A percentile compares a stretch with the other conserved stretches of the same genome.
These are phyloP conservation scores for Paspalum vaginatum DNA, from an alignment of 176 grass and related monocot species.

Conservation along the genomic window DNA sequence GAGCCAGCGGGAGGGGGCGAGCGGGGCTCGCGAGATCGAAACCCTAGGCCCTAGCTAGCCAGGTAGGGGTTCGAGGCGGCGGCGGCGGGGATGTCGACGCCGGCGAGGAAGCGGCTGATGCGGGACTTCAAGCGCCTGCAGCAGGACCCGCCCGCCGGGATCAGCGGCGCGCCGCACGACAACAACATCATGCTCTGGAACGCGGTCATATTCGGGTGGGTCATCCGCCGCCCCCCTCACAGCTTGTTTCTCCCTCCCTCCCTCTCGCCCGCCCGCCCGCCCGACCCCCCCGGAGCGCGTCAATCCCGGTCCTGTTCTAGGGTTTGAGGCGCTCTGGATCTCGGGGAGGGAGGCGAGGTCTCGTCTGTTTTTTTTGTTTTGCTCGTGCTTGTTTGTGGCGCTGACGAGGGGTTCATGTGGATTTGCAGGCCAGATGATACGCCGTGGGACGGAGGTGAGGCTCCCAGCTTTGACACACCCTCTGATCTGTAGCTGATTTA, in stretches of 20 bases:
- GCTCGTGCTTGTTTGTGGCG: not conserved
- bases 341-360: constrained; percentile 1
- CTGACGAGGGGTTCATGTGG: constrained; percentile 17
- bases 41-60: constrained; percentile 48
- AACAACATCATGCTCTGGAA: constrained; percentile 99
- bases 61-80: constrained; percentile 1
- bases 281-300: not conserved
- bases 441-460: constrained; percentile 95
- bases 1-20: not conserved
- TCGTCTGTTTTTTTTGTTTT: not conserved
- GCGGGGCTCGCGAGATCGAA: constrained; percentile 10
- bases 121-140: constrained; percentile 98
- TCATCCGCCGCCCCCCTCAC: not conserved
- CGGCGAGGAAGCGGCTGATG: constrained; percentile 98
- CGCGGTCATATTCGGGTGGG: constrained; percentile 95
- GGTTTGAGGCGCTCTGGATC: constrained; percentile 36
- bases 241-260: too few relatives aligned
- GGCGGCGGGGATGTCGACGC: constrained; percentile 78
- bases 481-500: constrained; percentile 29
- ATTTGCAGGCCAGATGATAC: constrained; percentile 92
- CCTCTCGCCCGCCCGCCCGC: not conserved
- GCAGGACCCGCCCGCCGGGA: constrained; percentile 93
- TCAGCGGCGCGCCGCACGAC: constrained; percentile 93
- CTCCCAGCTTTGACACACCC: not conserved
- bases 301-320: not conserved